Conservation (phyloP, 345 rosid species). For the Pistacia vera region DNA sequence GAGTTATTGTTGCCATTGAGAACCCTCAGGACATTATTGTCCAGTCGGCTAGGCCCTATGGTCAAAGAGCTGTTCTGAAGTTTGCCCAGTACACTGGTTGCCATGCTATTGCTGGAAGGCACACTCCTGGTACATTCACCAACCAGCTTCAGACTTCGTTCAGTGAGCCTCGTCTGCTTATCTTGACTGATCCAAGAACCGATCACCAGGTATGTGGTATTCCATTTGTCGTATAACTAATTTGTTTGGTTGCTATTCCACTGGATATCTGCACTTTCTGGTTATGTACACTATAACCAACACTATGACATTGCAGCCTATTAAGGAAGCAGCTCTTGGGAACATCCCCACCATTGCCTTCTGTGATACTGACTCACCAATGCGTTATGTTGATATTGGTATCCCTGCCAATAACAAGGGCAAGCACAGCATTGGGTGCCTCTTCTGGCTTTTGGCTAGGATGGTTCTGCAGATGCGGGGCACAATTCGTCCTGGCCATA, state of each 20-base stretch:
- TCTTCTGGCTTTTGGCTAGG: conserved; percentile 93
- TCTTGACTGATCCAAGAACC: conserved; percentile 94
- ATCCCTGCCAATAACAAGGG: conserved; percentile 98
- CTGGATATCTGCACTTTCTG: not conserved
- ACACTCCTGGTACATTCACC: conserved; percentile 98
- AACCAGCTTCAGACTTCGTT: conserved; percentile 92
- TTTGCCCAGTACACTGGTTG: conserved; percentile 95
- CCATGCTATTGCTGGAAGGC: conserved; percentile 98
- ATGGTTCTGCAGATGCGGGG: conserved; percentile 99
- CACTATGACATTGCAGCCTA: conserved; percentile 57
- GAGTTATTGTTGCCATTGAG: conserved; percentile 85
- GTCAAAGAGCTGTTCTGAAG: conserved; percentile 93
- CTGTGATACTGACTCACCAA: conserved; percentile 96
- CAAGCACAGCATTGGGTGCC: conserved; percentile 92
- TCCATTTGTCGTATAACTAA: not conserved
- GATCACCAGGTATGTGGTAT: conserved; percentile 75
- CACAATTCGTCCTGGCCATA: conserved; percentile 67
- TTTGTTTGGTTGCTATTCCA: not conserved
- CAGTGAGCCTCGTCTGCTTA: conserved; percentile 83
- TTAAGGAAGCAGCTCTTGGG: conserved; percentile 95
- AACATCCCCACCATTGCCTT: conserved; percentile 95
- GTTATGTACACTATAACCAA: not conserved
- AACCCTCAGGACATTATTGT: conserved; percentile 93
- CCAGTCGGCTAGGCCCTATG: conserved; percentile 96
- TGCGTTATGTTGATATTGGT: conserved; percentile 90